Conservation (phyloP, 129 eudicot species). For the Sambucus nigra region DNA sequence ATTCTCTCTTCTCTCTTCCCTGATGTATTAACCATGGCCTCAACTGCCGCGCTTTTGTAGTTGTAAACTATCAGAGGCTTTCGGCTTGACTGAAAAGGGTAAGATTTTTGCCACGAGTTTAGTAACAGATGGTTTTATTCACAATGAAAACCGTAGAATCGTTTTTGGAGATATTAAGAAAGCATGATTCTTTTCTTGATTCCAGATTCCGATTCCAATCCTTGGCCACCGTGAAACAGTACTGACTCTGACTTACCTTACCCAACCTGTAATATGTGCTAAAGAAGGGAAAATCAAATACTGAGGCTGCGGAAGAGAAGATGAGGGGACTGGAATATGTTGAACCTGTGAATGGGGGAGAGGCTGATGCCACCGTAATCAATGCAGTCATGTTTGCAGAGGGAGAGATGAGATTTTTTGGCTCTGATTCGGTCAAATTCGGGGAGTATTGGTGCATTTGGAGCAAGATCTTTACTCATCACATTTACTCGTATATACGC, state of each 20-base stretch:
- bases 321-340: constrained; percentile 28
- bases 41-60: constrained; percentile 39
- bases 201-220: constrained; percentile 30
- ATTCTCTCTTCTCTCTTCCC: constrained; percentile 38
- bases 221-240: constrained; percentile 33
- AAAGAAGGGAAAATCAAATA: constrained; percentile 29
- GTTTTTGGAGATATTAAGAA: constrained; percentile 29
- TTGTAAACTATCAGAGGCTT: constrained; percentile 50
- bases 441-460: constrained; percentile 19
- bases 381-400: constrained; percentile 37
- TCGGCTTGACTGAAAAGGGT: constrained; percentile 34
- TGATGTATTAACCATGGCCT: constrained; percentile 32
- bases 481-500: too few relatives aligned
- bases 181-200: constrained; percentile 42
- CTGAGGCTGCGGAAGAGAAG: constrained; percentile 15
- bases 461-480: too few relatives aligned
- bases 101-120: constrained; percentile 47
- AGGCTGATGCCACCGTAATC: constrained; percentile 58
- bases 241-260: constrained; percentile 35
- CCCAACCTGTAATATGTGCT: constrained; percentile 24
- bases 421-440: constrained; percentile 35
- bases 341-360: constrained; percentile 43
- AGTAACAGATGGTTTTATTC: constrained; percentile 46
- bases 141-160: constrained; percentile 46
- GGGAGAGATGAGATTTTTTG: constrained; percentile 32